Base-by-base conservation (phyloP, 305 asterid species). In the Plantago lanceolata region DNA sequence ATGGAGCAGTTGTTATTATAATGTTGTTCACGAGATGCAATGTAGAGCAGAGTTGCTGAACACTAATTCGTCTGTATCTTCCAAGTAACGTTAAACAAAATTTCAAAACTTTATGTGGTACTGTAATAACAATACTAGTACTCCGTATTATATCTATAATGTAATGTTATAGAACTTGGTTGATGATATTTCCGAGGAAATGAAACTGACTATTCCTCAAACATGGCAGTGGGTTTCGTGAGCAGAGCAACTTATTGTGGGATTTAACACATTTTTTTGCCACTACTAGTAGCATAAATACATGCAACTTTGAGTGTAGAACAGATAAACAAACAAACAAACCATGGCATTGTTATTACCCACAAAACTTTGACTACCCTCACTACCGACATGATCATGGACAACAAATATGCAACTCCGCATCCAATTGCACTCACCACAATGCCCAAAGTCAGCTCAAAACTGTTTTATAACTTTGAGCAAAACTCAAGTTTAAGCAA, bases 1-100 rank as follows among this genome's bases (percentile, higher is more conserved):
- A 12, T 35, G 43, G 43, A 35, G 43, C 8, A 6, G 43, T 8
- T 35, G 3, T 24, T 33, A 33, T 33, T 1, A 53, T 48, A 61
- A 24, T 59, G 48, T 66, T 52, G 66, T 63, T 63, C 59, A 66
- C 70, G 73, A 50, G 68, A 47, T 55, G 65, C 70, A 55, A 69
- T 40, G 62, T 47, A 66, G 74, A 53, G 49, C 28, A 24, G 68
- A 24, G 68, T 53, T 73, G 77, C 73, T 75, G 84, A 78, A 81
- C 74, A 65, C 82, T 76, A 81, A 69, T 78, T 78, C 81, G 86
- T 76, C 84, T 64, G 66, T 66, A 59, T 68, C 66, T 31, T 45
- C 54, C 1, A 53, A 37, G 19, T 58, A 20, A 64, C 72, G 74
- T 66, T 66, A 24, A 19, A 19, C 16, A 76, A 62, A 76, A 59